Conservation (phyloP, 768 basidiomycete genomes). For the Russula sp. region DNA sequence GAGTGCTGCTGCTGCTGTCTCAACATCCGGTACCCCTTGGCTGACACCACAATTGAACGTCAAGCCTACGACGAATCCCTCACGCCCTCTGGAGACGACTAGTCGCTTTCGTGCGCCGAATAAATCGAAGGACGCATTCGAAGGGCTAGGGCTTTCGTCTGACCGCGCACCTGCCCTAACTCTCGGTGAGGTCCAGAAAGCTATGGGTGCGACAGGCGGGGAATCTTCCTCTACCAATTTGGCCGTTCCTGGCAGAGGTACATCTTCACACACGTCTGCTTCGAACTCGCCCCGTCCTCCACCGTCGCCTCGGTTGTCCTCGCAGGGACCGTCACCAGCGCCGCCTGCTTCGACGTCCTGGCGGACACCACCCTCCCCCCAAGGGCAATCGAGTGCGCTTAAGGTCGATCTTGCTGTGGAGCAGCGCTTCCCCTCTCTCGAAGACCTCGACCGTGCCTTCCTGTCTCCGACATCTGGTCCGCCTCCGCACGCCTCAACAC, state of each 20-base stretch:
- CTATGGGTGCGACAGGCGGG: conserved; percentile 32
- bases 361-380: conserved; percentile 17
- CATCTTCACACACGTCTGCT: conserved; percentile 8
- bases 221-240: conserved; percentile 10
- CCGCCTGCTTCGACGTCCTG: conserved; percentile 17
- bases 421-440: conserved; percentile 80
- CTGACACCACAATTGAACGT: background rate
- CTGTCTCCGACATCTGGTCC: conserved; percentile 26
- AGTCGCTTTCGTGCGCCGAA: conserved; percentile 14
- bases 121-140: conserved; percentile 65
- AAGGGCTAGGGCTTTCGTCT: conserved; percentile 57
- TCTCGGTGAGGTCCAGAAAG: conserved; percentile 66
- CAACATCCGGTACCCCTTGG: conserved; percentile 9
- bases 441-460: conserved; percentile 66
- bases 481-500: conserved; percentile 10
- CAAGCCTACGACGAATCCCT: conserved; percentile 8
- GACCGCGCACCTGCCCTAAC: conserved; percentile 51
- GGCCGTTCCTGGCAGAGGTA: conserved; percentile 13
- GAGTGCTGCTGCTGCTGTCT: conserved; percentile 1
- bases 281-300: conserved; percentile 19
- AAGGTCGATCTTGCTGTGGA: conserved; percentile 49
- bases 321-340: conserved; percentile 16
- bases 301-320: conserved; percentile 16
- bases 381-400: conserved; percentile 23
- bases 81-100: conserved; percentile 8